Percentiles rank a stretch among this genome's conserved stretches.
Conservation (phyloP, 495 filamentous ascomycete genomes). For the Ascodesmis nigricans region DNA sequence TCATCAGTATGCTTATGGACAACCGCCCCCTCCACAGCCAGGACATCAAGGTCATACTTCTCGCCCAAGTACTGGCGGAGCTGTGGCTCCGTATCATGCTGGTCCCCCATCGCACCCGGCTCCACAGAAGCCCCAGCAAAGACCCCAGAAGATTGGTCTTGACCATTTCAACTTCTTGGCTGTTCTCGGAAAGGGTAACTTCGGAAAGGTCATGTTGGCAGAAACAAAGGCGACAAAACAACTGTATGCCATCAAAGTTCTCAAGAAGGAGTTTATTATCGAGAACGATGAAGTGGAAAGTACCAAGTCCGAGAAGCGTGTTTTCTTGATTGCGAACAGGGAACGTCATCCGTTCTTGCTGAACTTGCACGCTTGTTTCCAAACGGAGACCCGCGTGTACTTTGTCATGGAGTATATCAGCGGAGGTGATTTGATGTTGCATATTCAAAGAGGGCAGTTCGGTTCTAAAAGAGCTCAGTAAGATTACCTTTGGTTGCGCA, state of each 20-base stretch:
- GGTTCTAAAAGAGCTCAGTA: slow-evolving; percentile 89
- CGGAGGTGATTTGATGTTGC: slow-evolving; percentile 95
- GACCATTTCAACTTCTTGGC: slow-evolving; percentile 99
- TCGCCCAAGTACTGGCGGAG: background rate
- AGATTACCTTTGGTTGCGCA: slow-evolving; percentile 23
- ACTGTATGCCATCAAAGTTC: slow-evolving; percentile 93
- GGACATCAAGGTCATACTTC: too few relatives aligned
- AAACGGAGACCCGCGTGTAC: slow-evolving; percentile 95
- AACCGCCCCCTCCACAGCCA: slow-evolving; percentile 4
- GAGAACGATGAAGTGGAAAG: slow-evolving; percentile 99
- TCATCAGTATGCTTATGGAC: background rate
- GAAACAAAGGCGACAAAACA: slow-evolving; percentile 84
- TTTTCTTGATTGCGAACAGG: slow-evolving; percentile 92
- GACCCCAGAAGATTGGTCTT: slow-evolving; percentile 53
- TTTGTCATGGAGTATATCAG: slow-evolving; percentile 99
- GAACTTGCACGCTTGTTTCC: slow-evolving; percentile 94
- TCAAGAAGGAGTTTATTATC: slow-evolving; percentile 99
- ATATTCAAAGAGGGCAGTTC: slow-evolving; percentile 94
- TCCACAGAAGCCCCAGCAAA: slow-evolving; percentile 27
- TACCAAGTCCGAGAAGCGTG: slow-evolving; percentile 88
- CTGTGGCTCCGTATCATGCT: background rate
- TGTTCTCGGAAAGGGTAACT: slow-evolving; percentile 96
- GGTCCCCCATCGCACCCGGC: slow-evolving; percentile 1
- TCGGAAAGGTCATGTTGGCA: slow-evolving; percentile 98
- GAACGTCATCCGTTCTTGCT: slow-evolving; percentile 92